Evolutionary conservation across 164 flowering plant species (phyloP), one percentile per base, ranked within the genome.

Genomic region (Santalum album): DNA sequence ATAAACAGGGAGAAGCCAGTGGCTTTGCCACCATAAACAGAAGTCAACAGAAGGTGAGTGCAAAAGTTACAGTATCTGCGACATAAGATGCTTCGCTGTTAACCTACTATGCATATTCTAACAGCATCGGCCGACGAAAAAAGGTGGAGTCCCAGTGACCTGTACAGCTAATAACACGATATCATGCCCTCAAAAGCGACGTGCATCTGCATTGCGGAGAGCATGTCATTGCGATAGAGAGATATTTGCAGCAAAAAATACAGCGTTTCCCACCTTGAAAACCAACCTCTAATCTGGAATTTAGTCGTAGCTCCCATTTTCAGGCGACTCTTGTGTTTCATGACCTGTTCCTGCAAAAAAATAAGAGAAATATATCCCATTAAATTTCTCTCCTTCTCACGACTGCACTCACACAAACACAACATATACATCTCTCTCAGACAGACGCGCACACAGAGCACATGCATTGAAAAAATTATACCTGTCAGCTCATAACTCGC

Each of bases 221-320:
- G 9, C 9, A 3, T 29, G 9, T n/a, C n/a, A n/a, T n/a, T n/a
- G n/a, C n/a, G n/a, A n/a, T n/a, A n/a, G n/a, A n/a, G n/a, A n/a
- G n/a, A n/a, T n/a, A n/a, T n/a, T n/a, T n/a, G n/a, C n/a, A n/a
- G n/a, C 34, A 29, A 3, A 29, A 29, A 29, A 29, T 32, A 35
- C 18, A 59, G 55, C 39, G 25, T 4, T 57, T 39, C 48, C 27
- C 12, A 32, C 23, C 49, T n/a, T 25, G 20, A 22, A 47, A 17
- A 42, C 12, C 45, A n/a, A n/a, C n/a, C n/a, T 55, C 60, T 66
- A 72, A 43, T 69, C 75, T 23, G 57, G 61, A 43, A 69, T 65
- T 23, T 74, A 70, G 12, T 75, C 75, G 53, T 78, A 77, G 25
- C 74, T 80, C 20, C 84, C 81, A 39, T 79, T 81, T 63, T 79